Conservation (phyloP, 2,329 filamentous ascomycete genomes). For the Pseudogymnoascus verrucosus region DNA sequence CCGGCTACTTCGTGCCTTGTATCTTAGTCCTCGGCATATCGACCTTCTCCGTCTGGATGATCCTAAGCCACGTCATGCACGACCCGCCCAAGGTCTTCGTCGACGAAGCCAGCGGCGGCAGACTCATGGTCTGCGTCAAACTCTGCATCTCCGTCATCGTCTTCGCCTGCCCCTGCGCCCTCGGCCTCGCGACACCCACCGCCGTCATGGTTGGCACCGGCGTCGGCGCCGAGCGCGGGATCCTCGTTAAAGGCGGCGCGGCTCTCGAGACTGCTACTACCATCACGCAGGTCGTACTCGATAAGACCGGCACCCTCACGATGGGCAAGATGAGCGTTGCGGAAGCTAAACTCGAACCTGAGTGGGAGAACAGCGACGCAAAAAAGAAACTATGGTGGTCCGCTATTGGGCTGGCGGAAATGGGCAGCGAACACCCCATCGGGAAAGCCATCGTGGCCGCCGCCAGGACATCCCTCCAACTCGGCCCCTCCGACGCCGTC, state of each 20-base stretch:
- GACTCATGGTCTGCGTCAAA: constrained; percentile 93
- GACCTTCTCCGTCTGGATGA: constrained; percentile 90
- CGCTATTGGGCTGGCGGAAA: constrained; percentile 90
- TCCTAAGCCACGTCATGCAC: constrained; percentile 76
- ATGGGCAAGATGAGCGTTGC: constrained; percentile 93
- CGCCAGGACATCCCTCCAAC: constrained; percentile 66
- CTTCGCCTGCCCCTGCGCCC: constrained; percentile 91
- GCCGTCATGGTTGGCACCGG: constrained; percentile 99
- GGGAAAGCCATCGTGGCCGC: constrained; percentile 76
- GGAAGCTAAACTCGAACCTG: constrained; percentile 53
- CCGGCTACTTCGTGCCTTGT: constrained; percentile 86
- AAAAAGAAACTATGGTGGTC: constrained; percentile 83
- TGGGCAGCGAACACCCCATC: constrained; percentile 91
- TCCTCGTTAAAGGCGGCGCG: constrained; percentile 94
- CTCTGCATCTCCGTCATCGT: constrained; percentile 98
- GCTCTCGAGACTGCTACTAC: constrained; percentile 86
- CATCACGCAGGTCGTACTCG: constrained; percentile 81
- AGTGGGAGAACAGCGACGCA: constrained; percentile 63
- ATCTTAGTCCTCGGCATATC: constrained; percentile 77
- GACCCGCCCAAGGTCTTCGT: constrained; percentile 86
- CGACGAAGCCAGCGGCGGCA: constrained; percentile 72
- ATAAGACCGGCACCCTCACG: constrained; percentile 94
- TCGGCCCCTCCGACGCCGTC: constrained; percentile 64
- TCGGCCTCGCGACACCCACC: constrained; percentile 92
- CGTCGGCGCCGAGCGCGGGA: constrained; percentile 88